Conservation (phyloP, 805 yeast genomes). For the Yamadazyma takamatsuzukensis region DNA sequence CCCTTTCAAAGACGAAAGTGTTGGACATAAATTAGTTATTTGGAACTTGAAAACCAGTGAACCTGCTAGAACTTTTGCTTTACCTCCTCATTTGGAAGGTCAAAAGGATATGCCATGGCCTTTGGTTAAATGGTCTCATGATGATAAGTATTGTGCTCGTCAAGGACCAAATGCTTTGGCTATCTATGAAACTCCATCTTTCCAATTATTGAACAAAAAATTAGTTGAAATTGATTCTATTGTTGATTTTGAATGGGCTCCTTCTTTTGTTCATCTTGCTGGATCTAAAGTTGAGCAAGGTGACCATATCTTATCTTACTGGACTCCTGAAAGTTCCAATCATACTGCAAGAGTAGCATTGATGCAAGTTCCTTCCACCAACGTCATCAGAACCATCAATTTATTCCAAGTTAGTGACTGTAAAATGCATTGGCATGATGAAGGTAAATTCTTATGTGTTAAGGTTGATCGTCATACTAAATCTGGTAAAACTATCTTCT, state of each 20-base stretch:
- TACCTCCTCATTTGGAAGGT: constrained; percentile 68
- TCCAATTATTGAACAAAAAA: constrained; percentile 84
- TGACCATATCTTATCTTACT: constrained; percentile 75
- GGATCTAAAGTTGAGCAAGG: constrained; percentile 50
- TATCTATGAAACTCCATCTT: constrained; percentile 75
- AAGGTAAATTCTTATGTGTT: constrained; percentile 80
- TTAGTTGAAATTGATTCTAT: constrained; percentile 78
- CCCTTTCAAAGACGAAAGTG: constrained; percentile 84
- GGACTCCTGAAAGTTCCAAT: constrained; percentile 94
- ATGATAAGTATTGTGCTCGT: constrained; percentile 92
- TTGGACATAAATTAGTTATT: constrained; percentile 88
- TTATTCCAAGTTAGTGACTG: constrained; percentile 92
- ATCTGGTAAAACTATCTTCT: constrained; percentile 85
- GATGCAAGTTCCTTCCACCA: constrained; percentile 81
- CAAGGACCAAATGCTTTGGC: constrained; percentile 90
- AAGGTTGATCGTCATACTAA: constrained; percentile 97
- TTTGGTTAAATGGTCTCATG: constrained; percentile 89
- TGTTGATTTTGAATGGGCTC: constrained; percentile 92
- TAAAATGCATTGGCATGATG: constrained; percentile 90
- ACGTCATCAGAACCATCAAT: constrained; percentile 84
- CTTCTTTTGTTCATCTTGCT: constrained; percentile 72
- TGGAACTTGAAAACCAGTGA: constrained; percentile 88
- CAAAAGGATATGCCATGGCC: constrained; percentile 89
- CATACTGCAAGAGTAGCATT: constrained; percentile 94
- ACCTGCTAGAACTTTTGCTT: constrained; percentile 85